phyloP scores from a whole-genome alignment of 768 basidiomycete genomes.

The Flagelloscypha sp. region DNA sequence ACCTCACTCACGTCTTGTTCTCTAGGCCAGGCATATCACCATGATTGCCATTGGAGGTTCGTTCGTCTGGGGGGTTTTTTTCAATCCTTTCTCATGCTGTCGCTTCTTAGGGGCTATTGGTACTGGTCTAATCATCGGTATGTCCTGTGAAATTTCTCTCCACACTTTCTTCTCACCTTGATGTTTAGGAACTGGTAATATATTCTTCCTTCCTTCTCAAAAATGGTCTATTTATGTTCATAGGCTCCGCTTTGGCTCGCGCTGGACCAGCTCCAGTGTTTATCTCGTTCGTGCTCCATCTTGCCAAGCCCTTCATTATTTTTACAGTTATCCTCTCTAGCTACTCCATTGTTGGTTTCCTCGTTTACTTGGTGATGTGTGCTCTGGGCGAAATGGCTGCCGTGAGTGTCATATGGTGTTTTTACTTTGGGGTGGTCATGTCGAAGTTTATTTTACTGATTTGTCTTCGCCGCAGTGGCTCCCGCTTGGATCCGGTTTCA shows the following conservation, averaged over 20 bases:
- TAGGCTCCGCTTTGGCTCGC: conserved; percentile 25
- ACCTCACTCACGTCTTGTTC: no score
- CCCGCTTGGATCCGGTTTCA: conserved; percentile 19
- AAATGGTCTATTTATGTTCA: conserved; percentile 46
- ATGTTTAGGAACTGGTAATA: conserved; percentile 49
- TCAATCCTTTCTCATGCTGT: not conserved
- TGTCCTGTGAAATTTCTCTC: conserved; percentile 7
- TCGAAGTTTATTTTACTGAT: no score
- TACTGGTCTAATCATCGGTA: conserved; percentile 46
- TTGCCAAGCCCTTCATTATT: conserved; percentile 1
- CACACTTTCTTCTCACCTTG: conserved; percentile 1
- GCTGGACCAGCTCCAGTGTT: conserved; percentile 1
- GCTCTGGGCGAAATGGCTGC: conserved; percentile 31
- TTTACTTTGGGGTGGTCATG: conserved; percentile 33
- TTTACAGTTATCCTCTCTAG: conserved; percentile 16
- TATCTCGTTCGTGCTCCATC: conserved; percentile 4
- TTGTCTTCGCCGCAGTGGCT: conserved; percentile 36
- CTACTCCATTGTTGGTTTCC: conserved; percentile 42
- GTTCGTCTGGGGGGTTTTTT: not conserved
- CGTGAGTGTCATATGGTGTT: not conserved
- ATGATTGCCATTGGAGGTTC: conserved; percentile 40
- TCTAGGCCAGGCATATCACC: conserved; percentile 43
- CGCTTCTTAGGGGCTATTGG: conserved; percentile 34
- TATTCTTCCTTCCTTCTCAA: no score
- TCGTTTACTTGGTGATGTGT: conserved; percentile 55